Conservation (phyloP, 495 filamentous ascomycete species). For the Talaromyces borbonicus region DNA sequence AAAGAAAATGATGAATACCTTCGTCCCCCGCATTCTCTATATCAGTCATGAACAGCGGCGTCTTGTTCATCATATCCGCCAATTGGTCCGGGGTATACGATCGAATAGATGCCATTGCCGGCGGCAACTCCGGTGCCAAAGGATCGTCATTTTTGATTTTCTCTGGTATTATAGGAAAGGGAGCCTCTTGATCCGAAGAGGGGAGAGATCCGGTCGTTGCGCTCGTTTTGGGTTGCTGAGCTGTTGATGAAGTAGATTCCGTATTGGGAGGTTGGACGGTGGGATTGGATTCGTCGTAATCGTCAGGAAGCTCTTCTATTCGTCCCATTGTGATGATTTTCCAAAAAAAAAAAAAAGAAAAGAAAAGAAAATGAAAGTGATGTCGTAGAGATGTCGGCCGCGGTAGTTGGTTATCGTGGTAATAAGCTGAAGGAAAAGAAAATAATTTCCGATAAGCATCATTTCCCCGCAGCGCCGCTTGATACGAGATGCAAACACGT, state of each 20-base stretch:
- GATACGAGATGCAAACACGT: constrained; percentile 6
- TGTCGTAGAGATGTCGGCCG: no score
- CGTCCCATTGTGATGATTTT: constrained; percentile 12
- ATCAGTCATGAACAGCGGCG: constrained; percentile 91
- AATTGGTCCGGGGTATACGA: constrained; percentile 63
- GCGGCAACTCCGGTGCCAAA: constrained; percentile 40
- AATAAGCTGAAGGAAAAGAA: no score
- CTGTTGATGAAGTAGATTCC: constrained; percentile 14
- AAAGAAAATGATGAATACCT: constrained; percentile 20
- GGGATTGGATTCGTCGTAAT: constrained; percentile 41
- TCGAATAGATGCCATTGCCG: constrained; percentile 45
- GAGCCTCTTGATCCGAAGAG: constrained; percentile 22
- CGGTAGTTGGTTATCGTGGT: no score
- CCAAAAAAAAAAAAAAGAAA: not conserved
- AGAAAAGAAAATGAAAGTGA: not conserved
- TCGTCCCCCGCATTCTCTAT: constrained; percentile 60
- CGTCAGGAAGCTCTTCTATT: constrained; percentile 43
- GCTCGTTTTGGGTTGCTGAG: constrained; percentile 1
- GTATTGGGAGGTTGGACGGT: constrained; percentile 19
- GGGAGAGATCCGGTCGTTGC: constrained; percentile 11
- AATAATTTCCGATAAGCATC: constrained; percentile 5
- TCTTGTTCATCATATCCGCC: constrained; percentile 62
- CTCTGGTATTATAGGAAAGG: constrained; percentile 37
- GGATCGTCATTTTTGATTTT: constrained; percentile 21
- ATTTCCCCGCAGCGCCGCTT: not conserved